Evolutionary conservation across 2,329 filamentous ascomycete genomes (phyloP).

Genomic region (Epichloe coenophiala): DNA sequence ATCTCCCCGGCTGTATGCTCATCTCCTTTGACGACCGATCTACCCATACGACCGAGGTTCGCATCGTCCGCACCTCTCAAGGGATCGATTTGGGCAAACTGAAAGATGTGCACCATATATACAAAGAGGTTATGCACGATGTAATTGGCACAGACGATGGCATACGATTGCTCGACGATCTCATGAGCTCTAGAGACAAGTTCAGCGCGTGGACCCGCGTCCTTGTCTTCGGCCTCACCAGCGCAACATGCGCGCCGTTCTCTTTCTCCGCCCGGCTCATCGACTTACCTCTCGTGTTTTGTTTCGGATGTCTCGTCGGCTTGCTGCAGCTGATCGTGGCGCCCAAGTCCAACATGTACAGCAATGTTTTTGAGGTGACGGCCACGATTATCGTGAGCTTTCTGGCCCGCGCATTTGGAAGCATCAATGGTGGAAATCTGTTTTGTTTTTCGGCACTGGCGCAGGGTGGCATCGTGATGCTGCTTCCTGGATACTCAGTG

Average conservation of each 20-base stretch:
- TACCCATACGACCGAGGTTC: slow-evolving; percentile 53
- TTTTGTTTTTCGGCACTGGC: slow-evolving; percentile 56
- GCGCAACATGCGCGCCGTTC: slow-evolving; percentile 58
- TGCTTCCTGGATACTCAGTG: slow-evolving; percentile 52
- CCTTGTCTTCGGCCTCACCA: slow-evolving; percentile 58
- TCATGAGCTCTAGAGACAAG: slow-evolving; percentile 43
- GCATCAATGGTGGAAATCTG: slow-evolving; percentile 33
- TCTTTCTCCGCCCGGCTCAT: slow-evolving; percentile 59
- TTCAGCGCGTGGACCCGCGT: slow-evolving; percentile 41
- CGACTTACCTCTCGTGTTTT: slow-evolving; percentile 59
- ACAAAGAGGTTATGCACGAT: slow-evolving; percentile 53
- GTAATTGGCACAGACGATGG: slow-evolving; percentile 44
- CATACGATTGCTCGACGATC: slow-evolving; percentile 34
- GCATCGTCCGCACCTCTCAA: slow-evolving; percentile 45
- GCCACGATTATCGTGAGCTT: slow-evolving; percentile 50
- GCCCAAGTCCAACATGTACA: slow-evolving; percentile 54
- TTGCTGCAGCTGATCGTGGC: slow-evolving; percentile 57
- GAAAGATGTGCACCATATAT: slow-evolving; percentile 46
- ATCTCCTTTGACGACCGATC: slow-evolving; percentile 68
- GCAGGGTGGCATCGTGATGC: slow-evolving; percentile 51
- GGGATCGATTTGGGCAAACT: slow-evolving; percentile 49
- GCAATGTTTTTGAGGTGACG: slow-evolving; percentile 51
- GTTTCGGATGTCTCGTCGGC: slow-evolving; percentile 57
- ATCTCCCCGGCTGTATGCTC: slow-evolving; percentile 85
- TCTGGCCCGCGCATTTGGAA: slow-evolving; percentile 48